Base-by-base conservation (phyloP, 495 filamentous ascomycete genomes). In the Penicillium roqueforti region DNA sequence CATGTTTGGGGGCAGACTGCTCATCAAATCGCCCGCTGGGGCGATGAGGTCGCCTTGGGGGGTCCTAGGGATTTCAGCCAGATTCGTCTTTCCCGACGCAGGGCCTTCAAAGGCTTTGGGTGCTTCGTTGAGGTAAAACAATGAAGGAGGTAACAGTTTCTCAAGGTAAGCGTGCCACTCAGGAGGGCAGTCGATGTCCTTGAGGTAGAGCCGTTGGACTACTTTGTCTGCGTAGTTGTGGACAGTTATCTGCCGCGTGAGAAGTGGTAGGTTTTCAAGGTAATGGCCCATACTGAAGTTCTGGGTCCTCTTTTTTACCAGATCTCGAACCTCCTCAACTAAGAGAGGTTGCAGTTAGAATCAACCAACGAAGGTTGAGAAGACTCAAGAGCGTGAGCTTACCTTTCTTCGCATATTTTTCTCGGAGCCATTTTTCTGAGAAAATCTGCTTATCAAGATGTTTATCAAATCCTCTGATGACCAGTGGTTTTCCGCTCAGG, bases 151-250 rank as follows among this genome's bases (percentile, higher is more conserved):
- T 9, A 97, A 86, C 19, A 90, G 68, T 28, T 85, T 82, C 57
- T 83, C 82, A 7, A 98, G 74, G 46, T 86, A 82, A 16, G 92
- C 77, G 23, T 84, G 82, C 93, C 93, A 98, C 40, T 88, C 80
- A 0, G 75, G 70, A 0, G 92, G 92, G 64, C 89, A 95, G 62
- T 97, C 92, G 55, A 97, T 95, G 64, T 97, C 92, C 60, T 97
- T 97, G 51, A 96, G 69, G 67, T 97, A 97, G 3, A 97, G 80
- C 11, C 93, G 83, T 61, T 98, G 93, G 13, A 85, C 80, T 37
- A 79, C 76, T 39, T 83, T 77, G 19, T 91, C 83, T 48, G 78
- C 78, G 61, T 84, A 93, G 57, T 84, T 90, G 11, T 75, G 69
- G 1, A 76, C 61, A 6, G 75, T 88, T 69, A 85, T 91, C 59